These are phyloP conservation scores for Pythium folliculosum DNA, from an alignment of 352 stramenopile species.

Conservation along the genomic window DNA sequence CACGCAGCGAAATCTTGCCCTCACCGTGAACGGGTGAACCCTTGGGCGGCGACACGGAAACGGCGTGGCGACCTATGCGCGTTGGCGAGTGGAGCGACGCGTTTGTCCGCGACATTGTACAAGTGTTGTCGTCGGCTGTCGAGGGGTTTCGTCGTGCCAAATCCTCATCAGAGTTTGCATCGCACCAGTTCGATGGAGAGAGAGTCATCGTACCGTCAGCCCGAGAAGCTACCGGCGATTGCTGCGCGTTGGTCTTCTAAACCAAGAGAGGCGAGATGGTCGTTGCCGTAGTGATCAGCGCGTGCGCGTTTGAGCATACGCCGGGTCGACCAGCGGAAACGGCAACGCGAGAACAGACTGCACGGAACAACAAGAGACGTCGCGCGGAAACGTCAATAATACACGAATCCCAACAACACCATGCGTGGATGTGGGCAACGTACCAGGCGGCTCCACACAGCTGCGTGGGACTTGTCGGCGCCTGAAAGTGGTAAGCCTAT, in stretches of 20 bases:
- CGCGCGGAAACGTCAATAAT: neutral
- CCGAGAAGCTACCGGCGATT: neutral
- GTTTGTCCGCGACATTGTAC: conserved; percentile 16
- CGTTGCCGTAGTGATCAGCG: neutral
- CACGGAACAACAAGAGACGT: neutral
- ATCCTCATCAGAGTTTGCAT: too few relatives aligned
- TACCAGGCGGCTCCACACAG: too few relatives aligned
- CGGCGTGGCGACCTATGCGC: conserved; percentile 24
- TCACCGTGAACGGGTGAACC: conserved; percentile 43
- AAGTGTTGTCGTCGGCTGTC: too few relatives aligned
- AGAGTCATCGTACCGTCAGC: neutral
- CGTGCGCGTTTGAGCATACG: neutral
- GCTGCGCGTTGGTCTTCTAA: neutral
- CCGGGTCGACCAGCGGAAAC: neutral
- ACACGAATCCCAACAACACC: too few relatives aligned
- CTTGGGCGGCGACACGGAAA: conserved; percentile 34
- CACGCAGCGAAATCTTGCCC: conserved; percentile 44
- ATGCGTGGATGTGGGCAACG: too few relatives aligned
- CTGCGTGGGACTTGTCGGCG: too few relatives aligned
- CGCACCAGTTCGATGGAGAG: too few relatives aligned
- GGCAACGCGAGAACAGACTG: neutral
- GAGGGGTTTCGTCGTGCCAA: too few relatives aligned
- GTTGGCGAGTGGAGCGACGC: conserved; percentile 24
- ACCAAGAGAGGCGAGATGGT: neutral
- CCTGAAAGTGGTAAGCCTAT: too few relatives aligned